Base-by-base conservation (phyloP, 2,329 filamentous ascomycete genomes). In the Eurotiales sp. region DNA sequence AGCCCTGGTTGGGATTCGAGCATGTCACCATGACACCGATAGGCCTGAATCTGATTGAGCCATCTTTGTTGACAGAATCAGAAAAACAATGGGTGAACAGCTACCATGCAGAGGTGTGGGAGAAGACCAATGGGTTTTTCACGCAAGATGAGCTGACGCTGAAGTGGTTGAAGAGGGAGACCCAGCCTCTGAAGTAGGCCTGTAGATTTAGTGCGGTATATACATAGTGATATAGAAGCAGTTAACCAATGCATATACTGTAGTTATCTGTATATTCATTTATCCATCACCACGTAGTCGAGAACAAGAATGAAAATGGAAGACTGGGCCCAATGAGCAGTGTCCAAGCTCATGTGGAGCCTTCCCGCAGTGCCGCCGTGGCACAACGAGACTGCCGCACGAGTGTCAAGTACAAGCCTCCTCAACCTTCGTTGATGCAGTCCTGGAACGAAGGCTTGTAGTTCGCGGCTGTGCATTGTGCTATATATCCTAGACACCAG, bases 11-110 rank as follows among this genome's bases (percentile, higher is more conserved):
- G 30, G 90, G 91, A 3, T 99, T 99, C 60, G 92, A 99, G 74
- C 89, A 95, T 69, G 90, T 97, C 58, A 99, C 93, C 0, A 90
- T 99, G 90, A 90, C 92, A 15, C 93, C 93, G 0, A 90, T 96
- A 72, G 96, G 92, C 72, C 82, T 85, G 55, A 96, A 90, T 55
- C 75, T 99, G 57, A 90, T 96, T 57, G 88, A 97, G 61, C 74
- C 80, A 50, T 77, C 67, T 46, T 75, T 96, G 29, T 72, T 99
- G 59, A 90, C 84, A 0, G 74, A 77, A 4, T 77, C 75, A 11
- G 93, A 99, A 74, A 88, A 86, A 73, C 72, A 80, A 55, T 99
- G 92, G 88, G 73, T 99, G 59, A 95, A 97, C 63, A 78, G 83
- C 37, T 95, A 95, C 67, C 88, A 96, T 66, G 73, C 78, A 29